phyloP scores from a whole-genome alignment of 768 basidiomycete species.

The Leccinellum rugosiceps region DNA sequence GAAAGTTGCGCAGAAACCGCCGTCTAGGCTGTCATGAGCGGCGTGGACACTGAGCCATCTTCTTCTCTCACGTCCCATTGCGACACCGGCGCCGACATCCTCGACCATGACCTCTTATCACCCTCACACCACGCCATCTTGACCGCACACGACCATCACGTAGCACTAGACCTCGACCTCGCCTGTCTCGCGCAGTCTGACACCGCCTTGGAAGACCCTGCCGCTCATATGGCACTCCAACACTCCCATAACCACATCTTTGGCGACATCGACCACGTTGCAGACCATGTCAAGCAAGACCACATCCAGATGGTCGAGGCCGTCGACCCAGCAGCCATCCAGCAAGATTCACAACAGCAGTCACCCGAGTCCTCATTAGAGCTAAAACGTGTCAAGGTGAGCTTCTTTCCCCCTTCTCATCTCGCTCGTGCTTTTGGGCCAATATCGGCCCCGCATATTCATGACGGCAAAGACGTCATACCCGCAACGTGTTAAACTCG shows the following conservation, averaged over 20 bases:
- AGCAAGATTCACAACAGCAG: constrained; percentile 62
- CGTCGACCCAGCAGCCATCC: constrained; percentile 36
- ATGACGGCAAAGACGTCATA: constrained; percentile 20
- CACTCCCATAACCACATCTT: constrained; percentile 33
- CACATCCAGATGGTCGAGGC: constrained; percentile 34
- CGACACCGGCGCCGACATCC: constrained; percentile 31
- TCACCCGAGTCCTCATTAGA: constrained; percentile 65
- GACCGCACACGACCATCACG: constrained; percentile 31
- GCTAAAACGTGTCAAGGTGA: constrained; percentile 82
- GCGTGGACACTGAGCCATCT: constrained; percentile 36
- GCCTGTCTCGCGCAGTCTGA: constrained; percentile 26
- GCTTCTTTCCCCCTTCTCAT: constrained; percentile 28
- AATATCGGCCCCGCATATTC: constrained; percentile 18
- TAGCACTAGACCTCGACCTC: constrained; percentile 28
- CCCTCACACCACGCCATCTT: constrained; percentile 28
- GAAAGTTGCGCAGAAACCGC: constrained; percentile 20
- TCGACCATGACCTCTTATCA: constrained; percentile 33
- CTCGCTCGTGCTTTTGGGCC: constrained; percentile 12
- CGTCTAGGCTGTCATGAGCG: constrained; percentile 38
- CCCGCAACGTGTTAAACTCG: constrained; percentile 23
- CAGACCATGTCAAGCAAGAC: constrained; percentile 30
- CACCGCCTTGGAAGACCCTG: constrained; percentile 25
- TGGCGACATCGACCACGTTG: constrained; percentile 34
- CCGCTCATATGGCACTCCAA: constrained; percentile 26
- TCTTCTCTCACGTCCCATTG: constrained; percentile 30